These are phyloP conservation scores for Malassezia restricta DNA, from an alignment of 1,284 basidiomycete species.

Conservation along the genomic window DNA sequence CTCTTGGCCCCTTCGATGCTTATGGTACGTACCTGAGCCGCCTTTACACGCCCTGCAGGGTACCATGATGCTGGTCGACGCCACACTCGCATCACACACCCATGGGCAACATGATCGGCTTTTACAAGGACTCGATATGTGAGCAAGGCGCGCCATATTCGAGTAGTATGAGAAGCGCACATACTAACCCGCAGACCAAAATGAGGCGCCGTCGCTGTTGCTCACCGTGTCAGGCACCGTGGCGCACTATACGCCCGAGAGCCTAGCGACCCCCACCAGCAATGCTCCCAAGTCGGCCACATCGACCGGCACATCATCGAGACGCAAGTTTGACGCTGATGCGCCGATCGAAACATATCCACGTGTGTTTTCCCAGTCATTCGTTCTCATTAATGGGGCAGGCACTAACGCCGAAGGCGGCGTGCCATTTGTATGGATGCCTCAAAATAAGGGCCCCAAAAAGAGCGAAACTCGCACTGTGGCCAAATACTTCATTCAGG, in stretches of 20 bases:
- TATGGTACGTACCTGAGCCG: conserved; percentile 17
- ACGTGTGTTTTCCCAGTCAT: conserved; percentile 33
- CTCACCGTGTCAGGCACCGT: conserved; percentile 35
- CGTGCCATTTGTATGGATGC: conserved; percentile 13
- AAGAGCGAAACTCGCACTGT: conserved; percentile 9
- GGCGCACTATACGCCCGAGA: conserved; percentile 39
- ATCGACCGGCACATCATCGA: conserved; percentile 17
- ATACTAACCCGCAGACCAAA: conserved; percentile 13
- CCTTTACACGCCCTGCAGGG: not conserved
- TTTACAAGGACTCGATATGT: conserved; percentile 15
- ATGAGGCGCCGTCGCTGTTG: conserved; percentile 27
- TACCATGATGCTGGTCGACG: not conserved
- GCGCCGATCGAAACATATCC: conserved; percentile 32
- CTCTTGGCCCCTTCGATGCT: conserved; percentile 24
- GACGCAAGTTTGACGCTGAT: conserved; percentile 27
- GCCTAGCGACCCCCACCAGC: conserved; percentile 18
- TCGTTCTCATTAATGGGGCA: conserved; percentile 26
- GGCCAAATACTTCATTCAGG: conserved; percentile 33
- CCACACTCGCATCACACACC: not conserved
- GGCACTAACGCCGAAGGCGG: conserved; percentile 15
- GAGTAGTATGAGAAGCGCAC: conserved; percentile 40
- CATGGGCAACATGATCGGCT: not conserved
- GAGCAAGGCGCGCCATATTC: conserved; percentile 12
- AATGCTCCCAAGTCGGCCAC: conserved; percentile 31
- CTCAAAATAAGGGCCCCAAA: not conserved